Percentiles rank a stretch among this genome's conserved stretches.
phyloP scores from a whole-genome alignment of 2,329 filamentous ascomycete genomes.

The Colletotrichum scovillei region DNA sequence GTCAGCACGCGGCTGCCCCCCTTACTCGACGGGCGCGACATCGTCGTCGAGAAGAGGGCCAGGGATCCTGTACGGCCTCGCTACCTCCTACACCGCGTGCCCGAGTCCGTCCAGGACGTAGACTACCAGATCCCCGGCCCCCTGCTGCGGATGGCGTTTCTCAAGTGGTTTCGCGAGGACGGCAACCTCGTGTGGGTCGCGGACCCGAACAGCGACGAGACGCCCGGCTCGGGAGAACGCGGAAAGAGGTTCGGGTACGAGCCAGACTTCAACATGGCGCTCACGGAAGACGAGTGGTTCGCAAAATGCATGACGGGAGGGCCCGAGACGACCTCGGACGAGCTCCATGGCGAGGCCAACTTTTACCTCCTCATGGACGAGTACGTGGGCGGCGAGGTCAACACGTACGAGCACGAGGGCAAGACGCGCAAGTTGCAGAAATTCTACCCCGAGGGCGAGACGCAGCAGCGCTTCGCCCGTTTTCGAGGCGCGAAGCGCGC shows the following conservation, averaged over 20 bases:
- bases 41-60: slow-evolving; percentile 1
- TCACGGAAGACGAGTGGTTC: slow-evolving; percentile 49
- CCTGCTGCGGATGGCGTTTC: slow-evolving; percentile 19
- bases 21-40: slow-evolving; percentile 34
- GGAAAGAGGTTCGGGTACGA: background rate
- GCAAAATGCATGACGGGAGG: slow-evolving; percentile 45
- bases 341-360: slow-evolving; percentile 32
- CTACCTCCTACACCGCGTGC: slow-evolving; percentile 34
- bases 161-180: slow-evolving; percentile 33
- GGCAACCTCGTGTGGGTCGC: slow-evolving; percentile 28
- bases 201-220: background rate
- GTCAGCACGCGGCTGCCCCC: slow-evolving; percentile 43
- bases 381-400: slow-evolving; percentile 37
- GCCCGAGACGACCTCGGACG: slow-evolving; percentile 29
- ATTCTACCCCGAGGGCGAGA: slow-evolving; percentile 37
- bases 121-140: slow-evolving; percentile 40
- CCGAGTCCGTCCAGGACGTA: slow-evolving; percentile 39
- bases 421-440: background rate
- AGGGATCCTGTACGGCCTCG: slow-evolving; percentile 19
- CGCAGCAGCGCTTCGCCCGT: slow-evolving; percentile 43
- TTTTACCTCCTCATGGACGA: slow-evolving; percentile 26
- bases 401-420: slow-evolving; percentile 8
- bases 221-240: slow-evolving; percentile 21
- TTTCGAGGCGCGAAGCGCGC: slow-evolving; percentile 58
- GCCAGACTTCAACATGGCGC: slow-evolving; percentile 45